Evolutionary conservation across 169 alveolate genomes (phyloP).

Genomic region (Nephromyces sp.): DNA sequence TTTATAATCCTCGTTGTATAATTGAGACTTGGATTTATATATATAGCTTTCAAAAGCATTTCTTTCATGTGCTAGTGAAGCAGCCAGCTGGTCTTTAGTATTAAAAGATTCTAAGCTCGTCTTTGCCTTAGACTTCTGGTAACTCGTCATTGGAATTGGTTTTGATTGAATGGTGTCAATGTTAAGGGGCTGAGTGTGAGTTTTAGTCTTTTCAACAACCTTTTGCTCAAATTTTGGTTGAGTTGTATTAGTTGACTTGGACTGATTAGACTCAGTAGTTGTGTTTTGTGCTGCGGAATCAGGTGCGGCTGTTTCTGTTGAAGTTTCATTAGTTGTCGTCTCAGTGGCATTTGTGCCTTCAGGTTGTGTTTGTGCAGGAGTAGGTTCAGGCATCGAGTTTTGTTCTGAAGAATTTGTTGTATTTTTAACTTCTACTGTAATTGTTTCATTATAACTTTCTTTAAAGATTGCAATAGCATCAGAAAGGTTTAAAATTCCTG

Average conservation of each 20-base stretch:
- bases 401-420: neutral
- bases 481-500: neutral
- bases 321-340: neutral
- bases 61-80: neutral
- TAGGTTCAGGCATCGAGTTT: neutral
- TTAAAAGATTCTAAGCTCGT: conserved; percentile 13
- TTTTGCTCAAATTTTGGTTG: neutral
- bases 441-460: neutral
- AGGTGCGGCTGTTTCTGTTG: neutral
- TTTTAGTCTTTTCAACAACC: too few relatives aligned
- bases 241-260: neutral
- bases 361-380: neutral
- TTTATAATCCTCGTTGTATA: neutral
- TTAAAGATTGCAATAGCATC: neutral
- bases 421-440: neutral
- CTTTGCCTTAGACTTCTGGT: conserved; percentile 5
- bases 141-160: conserved; percentile 19
- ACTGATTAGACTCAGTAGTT: neutral
- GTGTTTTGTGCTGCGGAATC: neutral
- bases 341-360: neutral
- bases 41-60: conserved; percentile 18
- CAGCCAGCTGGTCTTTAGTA: conserved; percentile 6
- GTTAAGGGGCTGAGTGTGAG: neutral
- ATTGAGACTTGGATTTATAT: conserved; percentile 5
- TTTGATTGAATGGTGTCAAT: neutral